Percentiles rank a stretch among this genome's conserved stretches.
phyloP scores from a whole-genome alignment of 768 basidiomycete genomes.

The Lentinula lateritia region DNA sequence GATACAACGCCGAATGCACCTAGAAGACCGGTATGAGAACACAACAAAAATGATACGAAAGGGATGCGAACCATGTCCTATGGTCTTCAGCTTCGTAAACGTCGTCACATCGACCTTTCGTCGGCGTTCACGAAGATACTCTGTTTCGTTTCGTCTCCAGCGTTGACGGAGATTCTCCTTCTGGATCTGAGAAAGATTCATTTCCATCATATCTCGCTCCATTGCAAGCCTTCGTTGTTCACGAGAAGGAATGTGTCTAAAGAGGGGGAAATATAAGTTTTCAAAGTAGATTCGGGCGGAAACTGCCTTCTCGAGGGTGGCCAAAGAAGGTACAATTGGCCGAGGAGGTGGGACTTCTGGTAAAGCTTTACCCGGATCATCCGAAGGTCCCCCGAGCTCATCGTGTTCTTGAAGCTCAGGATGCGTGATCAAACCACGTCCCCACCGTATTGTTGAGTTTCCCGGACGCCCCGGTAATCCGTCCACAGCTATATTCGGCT shows the following conservation, averaged over 20 bases:
- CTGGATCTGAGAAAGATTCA: conserved; percentile 65
- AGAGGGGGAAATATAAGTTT: conserved; percentile 80
- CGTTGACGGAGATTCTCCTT: conserved; percentile 67
- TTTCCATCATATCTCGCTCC: conserved; percentile 79
- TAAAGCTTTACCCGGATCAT: conserved; percentile 22
- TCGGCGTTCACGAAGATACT: conserved; percentile 81
- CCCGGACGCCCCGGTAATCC: conserved; percentile 52
- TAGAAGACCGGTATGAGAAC: conserved; percentile 21
- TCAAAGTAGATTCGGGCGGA: conserved; percentile 93
- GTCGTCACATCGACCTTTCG: conserved; percentile 78
- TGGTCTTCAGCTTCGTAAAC: conserved; percentile 87
- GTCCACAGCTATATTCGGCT: conserved; percentile 30
- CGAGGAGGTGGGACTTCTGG: conserved; percentile 32
- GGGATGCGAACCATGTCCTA: conserved; percentile 72
- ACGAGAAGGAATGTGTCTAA: conserved; percentile 80
- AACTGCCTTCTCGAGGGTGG: conserved; percentile 90
- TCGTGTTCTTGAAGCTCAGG: conserved; percentile 62
- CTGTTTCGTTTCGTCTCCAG: conserved; percentile 86
- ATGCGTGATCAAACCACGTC: conserved; percentile 55
- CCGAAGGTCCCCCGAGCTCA: conserved; percentile 31
- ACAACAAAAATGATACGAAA: conserved; percentile 14
- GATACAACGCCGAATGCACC: conserved; percentile 97
- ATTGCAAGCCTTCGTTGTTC: conserved; percentile 82
- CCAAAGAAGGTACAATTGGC: conserved; percentile 78
- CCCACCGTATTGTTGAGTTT: conserved; percentile 58